Evolutionary conservation across 257 asterid genomes (phyloP), one percentile per base, ranked within the genome.

Genomic region (Solanum gandarillasii): DNA sequence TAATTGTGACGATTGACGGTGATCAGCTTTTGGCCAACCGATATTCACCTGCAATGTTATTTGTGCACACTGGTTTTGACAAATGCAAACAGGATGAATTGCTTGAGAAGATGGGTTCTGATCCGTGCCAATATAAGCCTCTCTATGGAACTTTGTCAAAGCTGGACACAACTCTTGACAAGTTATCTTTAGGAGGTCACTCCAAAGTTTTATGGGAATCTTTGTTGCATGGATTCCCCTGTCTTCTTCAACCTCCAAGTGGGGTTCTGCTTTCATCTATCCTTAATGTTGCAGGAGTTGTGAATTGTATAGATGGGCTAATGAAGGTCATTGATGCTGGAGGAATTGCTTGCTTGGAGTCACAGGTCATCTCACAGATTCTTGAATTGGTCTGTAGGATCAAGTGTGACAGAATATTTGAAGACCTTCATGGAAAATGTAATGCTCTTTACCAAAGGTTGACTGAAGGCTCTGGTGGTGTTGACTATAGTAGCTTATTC

Each of bases 191-290:
- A 73, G 99, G 96, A 35, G 83, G 91, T 89, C 95, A 92, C 79
- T 90, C 95, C 35, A 92, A 93, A 89, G 88, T 93, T 72, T 90
- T 95, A 87, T 97, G 98, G 99, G 94, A 94, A 90, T 87, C 94
- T 87, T 89, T 87, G 27, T 89, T 96, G 92, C 98, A 95, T 93
- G 99, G 99, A 27, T 94, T 97, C 90, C 98, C 99, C 20, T 93
- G 94, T 86, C 90, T 92, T 90, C 87, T 88, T 88, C 95, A 89
- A 75, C 90, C 85, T 90, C 88, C 90, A 8, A 88, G 94, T 87
- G 98, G 92, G 88, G 87, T 93, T 91, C 87, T 97, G 65, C 93
- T 98, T 38, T 97, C 99, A 84, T 96, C 98, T 91, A 91, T 94
- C 86, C 95, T 95, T 89, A 94, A 87, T 91, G 92, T 94, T 87